Evolutionary conservation across 139 green algal genomes (phyloP), one percentile per base, ranked within the genome.

Genomic region (Chlorella sorokiniana): DNA sequence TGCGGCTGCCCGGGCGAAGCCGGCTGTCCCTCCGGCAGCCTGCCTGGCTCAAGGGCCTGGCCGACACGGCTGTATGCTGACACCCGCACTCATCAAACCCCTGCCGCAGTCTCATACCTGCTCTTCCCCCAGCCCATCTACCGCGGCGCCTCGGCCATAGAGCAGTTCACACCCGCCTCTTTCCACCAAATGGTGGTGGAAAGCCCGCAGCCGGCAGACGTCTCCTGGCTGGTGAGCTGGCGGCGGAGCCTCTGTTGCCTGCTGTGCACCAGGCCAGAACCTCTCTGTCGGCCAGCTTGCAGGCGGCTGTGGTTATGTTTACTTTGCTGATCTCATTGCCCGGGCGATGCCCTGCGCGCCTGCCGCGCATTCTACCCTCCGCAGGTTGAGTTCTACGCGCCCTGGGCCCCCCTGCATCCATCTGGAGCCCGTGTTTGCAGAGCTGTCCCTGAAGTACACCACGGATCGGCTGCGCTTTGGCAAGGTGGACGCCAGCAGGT

Each of bases 391-490:
- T 90, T 89, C 42, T 90, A 84, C 61, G 86, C 88, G 10, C 69
- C 83, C 44, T 90, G 86, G 88, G 51, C 78, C 11, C 86, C 74
- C 85, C 29, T 89, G 86, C 77, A 63, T 90, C 27, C 69, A 88
- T 59, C 69, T 91, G 41, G 88, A 90, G 70, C 88, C 88, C 3
- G 84, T 86, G 75, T 67, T 90, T 38, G 88, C 88, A 3, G 79
- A 90, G 40, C 79, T 91, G n/a, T 85, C 69, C 25, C 74, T 84
- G 14, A 62, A 83, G 31, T 91, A 88, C 80, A 83, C 85, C 56
- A 80, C 62, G 8, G n/a, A 67, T 9, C 72, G 40, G 16, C 70
- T 91, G 27, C 76, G 65, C 52, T 91, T 90, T 83, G 86, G 83
- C 35, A 88, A 87, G 48, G 59, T 91, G 27, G 88, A 91, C 68